These are phyloP conservation scores for Teratosphaeria pseudoeucalypti DNA, from an alignment of 2,329 filamentous ascomycete species.

Conservation along the genomic window DNA sequence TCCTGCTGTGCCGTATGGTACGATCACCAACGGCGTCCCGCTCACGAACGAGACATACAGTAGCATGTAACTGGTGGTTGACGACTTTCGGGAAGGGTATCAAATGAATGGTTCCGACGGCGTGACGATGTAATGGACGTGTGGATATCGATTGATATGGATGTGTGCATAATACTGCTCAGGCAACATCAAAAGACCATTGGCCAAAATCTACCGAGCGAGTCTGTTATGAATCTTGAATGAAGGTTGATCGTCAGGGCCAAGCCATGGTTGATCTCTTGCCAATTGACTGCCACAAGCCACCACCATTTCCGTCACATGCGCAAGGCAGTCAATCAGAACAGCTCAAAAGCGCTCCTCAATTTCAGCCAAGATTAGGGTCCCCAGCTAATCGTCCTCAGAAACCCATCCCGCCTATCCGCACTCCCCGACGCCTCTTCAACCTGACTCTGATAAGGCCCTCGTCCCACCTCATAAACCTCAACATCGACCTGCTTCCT, in stretches of 20 bases:
- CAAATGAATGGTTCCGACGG: not conserved
- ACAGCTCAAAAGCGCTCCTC: no score
- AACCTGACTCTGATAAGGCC: not conserved
- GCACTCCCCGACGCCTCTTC: not conserved
- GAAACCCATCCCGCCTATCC: not conserved
- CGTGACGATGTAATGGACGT: not conserved
- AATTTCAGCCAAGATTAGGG: not conserved
- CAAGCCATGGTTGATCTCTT: no score
- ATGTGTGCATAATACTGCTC: not conserved
- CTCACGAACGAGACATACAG: slow-evolving; percentile 5
- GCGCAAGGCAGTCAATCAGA: no score
- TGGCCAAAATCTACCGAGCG: no score
- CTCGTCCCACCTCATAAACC: not conserved
- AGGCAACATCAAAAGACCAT: no score
- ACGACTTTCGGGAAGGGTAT: not conserved
- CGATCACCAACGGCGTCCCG: slow-evolving; percentile 41
- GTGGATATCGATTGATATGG: not conserved
- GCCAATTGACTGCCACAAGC: no score
- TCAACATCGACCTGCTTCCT: not conserved
- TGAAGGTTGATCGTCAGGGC: no score
- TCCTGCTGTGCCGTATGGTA: slow-evolving; percentile 37
- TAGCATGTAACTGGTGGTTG: not conserved
- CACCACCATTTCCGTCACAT: no score
- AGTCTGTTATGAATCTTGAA: no score
- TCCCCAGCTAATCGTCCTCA: not conserved